These are phyloP conservation scores for Yamadazyma dushanensis DNA, from an alignment of 1,139 yeast genomes.

Conservation along the genomic window DNA sequence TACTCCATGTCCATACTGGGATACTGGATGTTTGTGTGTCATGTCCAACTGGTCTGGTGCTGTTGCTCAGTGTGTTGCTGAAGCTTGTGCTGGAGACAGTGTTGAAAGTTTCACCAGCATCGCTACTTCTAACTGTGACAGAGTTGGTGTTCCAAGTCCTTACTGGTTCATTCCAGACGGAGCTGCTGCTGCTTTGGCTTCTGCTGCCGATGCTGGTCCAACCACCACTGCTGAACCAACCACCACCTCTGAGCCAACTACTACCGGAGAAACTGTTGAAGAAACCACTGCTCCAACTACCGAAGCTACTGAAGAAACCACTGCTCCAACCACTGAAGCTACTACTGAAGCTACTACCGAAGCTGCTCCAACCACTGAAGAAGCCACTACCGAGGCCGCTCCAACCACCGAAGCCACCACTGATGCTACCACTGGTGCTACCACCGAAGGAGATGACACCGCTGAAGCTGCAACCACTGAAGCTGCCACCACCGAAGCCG, in stretches of 20 bases:
- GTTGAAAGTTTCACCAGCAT: conserved; percentile 38
- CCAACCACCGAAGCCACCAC: conserved; percentile 4
- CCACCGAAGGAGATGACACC: conserved; percentile 8
- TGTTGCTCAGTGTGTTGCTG: conserved; percentile 48
- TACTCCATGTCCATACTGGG: conserved; percentile 56
- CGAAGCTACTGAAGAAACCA: conserved; percentile 3
- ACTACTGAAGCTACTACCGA: conserved; percentile 11
- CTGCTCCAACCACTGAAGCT: conserved; percentile 7
- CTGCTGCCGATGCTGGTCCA: conserved; percentile 15
- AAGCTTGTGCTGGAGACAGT: conserved; percentile 38
- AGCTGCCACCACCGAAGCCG: conserved; percentile 7
- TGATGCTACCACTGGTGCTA: conserved; percentile 1
- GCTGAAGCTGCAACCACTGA: conserved; percentile 9
- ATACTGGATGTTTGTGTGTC: conserved; percentile 53
- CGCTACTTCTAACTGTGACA: conserved; percentile 42
- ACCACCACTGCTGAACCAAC: conserved; percentile 9
- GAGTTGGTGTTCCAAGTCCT: conserved; percentile 43
- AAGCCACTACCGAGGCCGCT: conserved; percentile 12
- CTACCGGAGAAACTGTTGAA: conserved; percentile 16
- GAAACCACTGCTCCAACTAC: conserved; percentile 5
- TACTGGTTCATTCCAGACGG: conserved; percentile 47
- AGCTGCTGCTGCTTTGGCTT: conserved; percentile 30
- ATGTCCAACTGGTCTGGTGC: conserved; percentile 49
- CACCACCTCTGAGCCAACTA: conserved; percentile 29
- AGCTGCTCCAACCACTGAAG: conserved; percentile 12